These are phyloP conservation scores for Arthrobotrys sphaeroides DNA, from an alignment of 2,329 filamentous ascomycete genomes.

Conservation along the genomic window DNA sequence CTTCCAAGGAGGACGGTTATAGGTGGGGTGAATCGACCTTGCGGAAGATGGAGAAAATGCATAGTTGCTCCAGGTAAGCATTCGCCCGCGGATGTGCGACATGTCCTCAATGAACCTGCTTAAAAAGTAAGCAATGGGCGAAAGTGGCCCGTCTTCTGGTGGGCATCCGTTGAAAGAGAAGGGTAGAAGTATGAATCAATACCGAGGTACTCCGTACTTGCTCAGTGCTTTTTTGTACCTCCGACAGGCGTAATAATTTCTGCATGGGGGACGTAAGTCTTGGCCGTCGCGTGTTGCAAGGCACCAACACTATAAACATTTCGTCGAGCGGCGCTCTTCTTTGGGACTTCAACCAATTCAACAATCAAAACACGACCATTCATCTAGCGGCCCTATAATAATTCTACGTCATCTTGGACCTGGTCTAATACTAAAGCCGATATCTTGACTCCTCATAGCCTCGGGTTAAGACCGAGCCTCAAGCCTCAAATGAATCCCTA, in stretches of 20 bases:
- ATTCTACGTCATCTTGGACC: neutral
- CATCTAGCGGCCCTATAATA: too few species aligned
- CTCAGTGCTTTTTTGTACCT: too few species aligned
- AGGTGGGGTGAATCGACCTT: slow-evolving; percentile 37
- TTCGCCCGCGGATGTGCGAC: neutral
- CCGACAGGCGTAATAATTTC: too few species aligned
- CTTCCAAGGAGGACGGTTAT: neutral
- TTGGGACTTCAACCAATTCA: too few species aligned
- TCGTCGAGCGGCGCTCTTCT: too few species aligned
- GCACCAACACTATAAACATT: slow-evolving; percentile 1
- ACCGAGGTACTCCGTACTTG: too few species aligned
- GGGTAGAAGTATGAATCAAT: too few species aligned
- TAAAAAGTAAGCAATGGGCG: neutral
- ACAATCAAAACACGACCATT: too few species aligned
- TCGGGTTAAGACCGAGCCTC: neutral
- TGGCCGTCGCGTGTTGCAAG: slow-evolving; percentile 12
- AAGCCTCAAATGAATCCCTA: slow-evolving; percentile 15
- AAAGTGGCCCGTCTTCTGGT: too few species aligned
- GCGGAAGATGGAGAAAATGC: slow-evolving; percentile 39
- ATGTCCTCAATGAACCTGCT: neutral
- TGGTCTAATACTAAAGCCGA: neutral
- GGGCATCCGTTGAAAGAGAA: too few species aligned
- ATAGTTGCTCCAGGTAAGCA: neutral
- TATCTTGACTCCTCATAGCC: neutral
- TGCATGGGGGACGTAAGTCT: too few species aligned